phyloP scores from a whole-genome alignment of 805 yeast species.

The Middelhovenomyces tepae region DNA sequence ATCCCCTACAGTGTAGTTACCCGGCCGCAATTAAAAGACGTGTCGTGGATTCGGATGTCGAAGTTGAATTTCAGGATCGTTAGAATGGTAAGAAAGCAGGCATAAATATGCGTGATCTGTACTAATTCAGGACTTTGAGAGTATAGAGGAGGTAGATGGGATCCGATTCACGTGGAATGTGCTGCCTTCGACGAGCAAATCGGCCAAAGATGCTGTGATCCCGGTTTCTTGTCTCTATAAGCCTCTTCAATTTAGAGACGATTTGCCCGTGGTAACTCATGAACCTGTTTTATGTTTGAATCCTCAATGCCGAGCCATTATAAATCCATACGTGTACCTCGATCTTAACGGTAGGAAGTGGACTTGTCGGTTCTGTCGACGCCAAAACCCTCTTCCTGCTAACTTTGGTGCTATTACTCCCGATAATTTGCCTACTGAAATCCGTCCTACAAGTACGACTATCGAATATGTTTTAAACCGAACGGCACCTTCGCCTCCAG shows the following conservation, averaged over 20 bases:
- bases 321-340: conserved; percentile 60
- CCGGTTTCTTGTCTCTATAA: conserved; percentile 87
- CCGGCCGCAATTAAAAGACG: too few relatives aligned
- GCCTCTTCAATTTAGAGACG: conserved; percentile 68
- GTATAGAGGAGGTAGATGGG: conserved; percentile 46
- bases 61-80: too few relatives aligned
- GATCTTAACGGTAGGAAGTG: conserved; percentile 69
- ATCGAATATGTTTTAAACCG: conserved; percentile 81
- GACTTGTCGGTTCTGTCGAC: conserved; percentile 76
- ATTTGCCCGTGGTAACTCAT: conserved; percentile 59
- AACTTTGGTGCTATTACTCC: conserved; percentile 68
- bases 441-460: conserved; percentile 57
- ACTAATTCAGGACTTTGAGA: conserved; percentile 40
- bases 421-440: conserved; percentile 73
- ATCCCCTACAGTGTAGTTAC: too few relatives aligned
- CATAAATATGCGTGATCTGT: too few relatives aligned
- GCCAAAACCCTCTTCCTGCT: conserved; percentile 73
- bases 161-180: conserved; percentile 68
- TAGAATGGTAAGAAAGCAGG: too few relatives aligned
- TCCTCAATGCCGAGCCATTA: conserved; percentile 57
- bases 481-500: conserved; percentile 66
- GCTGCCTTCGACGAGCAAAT: conserved; percentile 74
- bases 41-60: too few relatives aligned
- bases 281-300: conserved; percentile 71
- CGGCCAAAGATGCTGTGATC: conserved; percentile 73